These are phyloP conservation scores for Sugiyamaella novakii DNA, from an alignment of 1,139 yeast species.

Conservation along the genomic window DNA sequence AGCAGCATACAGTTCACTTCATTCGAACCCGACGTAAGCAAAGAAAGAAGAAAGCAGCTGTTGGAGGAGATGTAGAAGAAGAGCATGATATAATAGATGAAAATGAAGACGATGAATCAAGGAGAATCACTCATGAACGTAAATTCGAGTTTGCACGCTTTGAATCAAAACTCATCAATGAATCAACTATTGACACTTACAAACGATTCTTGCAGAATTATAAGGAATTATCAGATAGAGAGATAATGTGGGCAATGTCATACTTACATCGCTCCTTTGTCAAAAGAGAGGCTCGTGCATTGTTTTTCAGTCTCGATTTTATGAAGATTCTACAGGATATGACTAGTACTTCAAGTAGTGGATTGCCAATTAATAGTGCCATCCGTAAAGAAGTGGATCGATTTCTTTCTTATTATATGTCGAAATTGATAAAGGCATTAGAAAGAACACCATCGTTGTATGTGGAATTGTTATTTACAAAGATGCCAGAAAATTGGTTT, in stretches of 20 bases:
- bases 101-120: constrained; percentile 42
- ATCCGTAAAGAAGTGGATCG: constrained; percentile 63
- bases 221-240: constrained; percentile 61
- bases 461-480: constrained; percentile 69
- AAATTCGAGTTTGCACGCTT: constrained; percentile 53
- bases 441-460: constrained; percentile 58
- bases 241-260: constrained; percentile 64
- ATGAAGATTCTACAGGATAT: constrained; percentile 57
- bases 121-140: constrained; percentile 50
- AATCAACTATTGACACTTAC: constrained; percentile 52
- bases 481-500: constrained; percentile 53
- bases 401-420: constrained; percentile 68
- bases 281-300: constrained; percentile 58
- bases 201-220: constrained; percentile 56
- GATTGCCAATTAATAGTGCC: constrained; percentile 43
- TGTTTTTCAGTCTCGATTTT: constrained; percentile 74
- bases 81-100: constrained; percentile 42
- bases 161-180: constrained; percentile 46
- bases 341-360: constrained; percentile 39
- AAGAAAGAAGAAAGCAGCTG: constrained; percentile 35
- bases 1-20: constrained; percentile 60
- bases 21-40: constrained; percentile 53
- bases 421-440: constrained; percentile 56
- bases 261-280: constrained; percentile 76
- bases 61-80: constrained; percentile 29